These are phyloP conservation scores for Pyrenula aspistea DNA, from an alignment of 495 filamentous ascomycete genomes.

Conservation along the genomic window DNA sequence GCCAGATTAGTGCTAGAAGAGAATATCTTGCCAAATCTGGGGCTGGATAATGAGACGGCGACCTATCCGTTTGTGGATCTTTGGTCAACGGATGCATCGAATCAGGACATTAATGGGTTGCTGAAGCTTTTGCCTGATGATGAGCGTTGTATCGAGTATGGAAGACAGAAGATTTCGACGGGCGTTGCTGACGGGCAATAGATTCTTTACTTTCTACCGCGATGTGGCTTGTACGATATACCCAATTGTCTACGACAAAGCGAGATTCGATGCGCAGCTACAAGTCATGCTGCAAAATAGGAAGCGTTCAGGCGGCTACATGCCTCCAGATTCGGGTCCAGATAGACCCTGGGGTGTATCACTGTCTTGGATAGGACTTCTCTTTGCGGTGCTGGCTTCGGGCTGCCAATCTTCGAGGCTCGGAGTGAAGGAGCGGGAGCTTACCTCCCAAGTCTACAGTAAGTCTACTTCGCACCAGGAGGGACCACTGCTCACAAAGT, in stretches of 20 bases:
- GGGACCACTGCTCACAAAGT: background rate
- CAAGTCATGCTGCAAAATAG: conserved; percentile 57
- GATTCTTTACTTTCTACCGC: conserved; percentile 61
- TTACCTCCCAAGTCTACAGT: conserved; percentile 49
- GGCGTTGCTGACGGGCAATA: conserved; percentile 14
- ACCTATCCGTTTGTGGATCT: conserved; percentile 67
- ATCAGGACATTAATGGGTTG: conserved; percentile 55
- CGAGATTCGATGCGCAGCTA: conserved; percentile 51
- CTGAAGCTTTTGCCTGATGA: conserved; percentile 59
- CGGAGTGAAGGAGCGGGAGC: conserved; percentile 43
- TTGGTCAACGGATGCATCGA: conserved; percentile 54
- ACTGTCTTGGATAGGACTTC: conserved; percentile 22
- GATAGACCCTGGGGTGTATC: conserved; percentile 32
- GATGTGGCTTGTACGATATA: conserved; percentile 70
- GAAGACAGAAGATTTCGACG: conserved; percentile 37
- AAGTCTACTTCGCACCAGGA: conserved; percentile 7
- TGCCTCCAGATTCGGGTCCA: conserved; percentile 22
- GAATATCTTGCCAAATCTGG: conserved; percentile 69
- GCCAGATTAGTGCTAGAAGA: conserved; percentile 52
- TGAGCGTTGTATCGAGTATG: conserved; percentile 50
- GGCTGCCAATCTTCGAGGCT: conserved; percentile 71
- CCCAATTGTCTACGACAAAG: conserved; percentile 62
- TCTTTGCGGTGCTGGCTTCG: conserved; percentile 70
- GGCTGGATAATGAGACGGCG: conserved; percentile 68
- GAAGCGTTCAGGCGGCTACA: conserved; percentile 31